A percentile compares a stretch with the other conserved stretches of the same genome.
These are phyloP conservation scores for Sporothrix inflata DNA, from an alignment of 2,329 filamentous ascomycete genomes.

Conservation along the genomic window DNA sequence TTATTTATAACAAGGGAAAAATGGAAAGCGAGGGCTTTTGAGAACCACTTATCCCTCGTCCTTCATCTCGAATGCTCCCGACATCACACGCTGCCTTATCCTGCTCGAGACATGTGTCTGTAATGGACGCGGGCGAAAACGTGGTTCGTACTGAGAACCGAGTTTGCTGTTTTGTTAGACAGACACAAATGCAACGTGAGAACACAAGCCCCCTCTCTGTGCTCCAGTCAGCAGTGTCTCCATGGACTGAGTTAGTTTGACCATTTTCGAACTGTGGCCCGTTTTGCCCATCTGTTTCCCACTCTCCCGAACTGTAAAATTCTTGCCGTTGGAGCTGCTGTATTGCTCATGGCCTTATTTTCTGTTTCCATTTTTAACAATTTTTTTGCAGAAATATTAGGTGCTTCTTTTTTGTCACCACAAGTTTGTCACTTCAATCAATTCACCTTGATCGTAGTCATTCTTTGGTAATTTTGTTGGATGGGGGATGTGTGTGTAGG, in stretches of 20 bases:
- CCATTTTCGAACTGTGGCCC: not conserved
- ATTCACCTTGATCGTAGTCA: slow-evolving; percentile 15
- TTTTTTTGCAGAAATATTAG: not conserved
- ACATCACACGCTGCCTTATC: not conserved
- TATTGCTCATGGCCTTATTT: not conserved
- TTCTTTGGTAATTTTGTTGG: not conserved
- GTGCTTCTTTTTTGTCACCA: not conserved
- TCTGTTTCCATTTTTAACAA: not conserved
- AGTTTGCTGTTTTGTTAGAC: not conserved
- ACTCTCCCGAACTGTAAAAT: not conserved
- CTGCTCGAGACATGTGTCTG: not conserved
- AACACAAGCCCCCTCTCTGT: not conserved
- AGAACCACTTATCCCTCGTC: not conserved
- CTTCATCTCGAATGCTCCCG: not conserved
- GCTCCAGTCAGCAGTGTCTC: not conserved
- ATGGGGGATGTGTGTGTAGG: not conserved
- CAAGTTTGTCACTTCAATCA: not conserved
- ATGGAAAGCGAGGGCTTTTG: not conserved
- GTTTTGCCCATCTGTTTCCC: too few species aligned
- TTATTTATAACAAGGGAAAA: not conserved
- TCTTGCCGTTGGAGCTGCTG: not conserved
- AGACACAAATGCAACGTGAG: not conserved
- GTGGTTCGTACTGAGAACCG: not conserved
- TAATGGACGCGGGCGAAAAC: not conserved
- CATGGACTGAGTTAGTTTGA: not conserved